These are phyloP conservation scores for Phoma sp. DNA, from an alignment of 2,329 filamentous ascomycete genomes.

Conservation along the genomic window DNA sequence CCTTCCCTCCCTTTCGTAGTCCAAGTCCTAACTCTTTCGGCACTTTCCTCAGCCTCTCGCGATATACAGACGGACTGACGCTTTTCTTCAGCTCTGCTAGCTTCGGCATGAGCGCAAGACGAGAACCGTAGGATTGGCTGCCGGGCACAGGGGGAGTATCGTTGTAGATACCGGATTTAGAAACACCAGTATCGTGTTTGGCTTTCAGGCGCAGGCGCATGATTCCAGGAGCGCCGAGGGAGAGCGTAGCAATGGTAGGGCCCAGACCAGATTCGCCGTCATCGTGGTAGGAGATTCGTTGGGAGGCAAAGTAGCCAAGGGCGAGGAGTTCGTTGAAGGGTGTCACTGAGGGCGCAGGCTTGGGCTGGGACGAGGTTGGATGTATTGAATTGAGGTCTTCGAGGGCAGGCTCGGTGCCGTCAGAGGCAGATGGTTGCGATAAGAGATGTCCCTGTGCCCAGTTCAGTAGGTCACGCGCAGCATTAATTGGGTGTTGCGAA, in stretches of 20 bases:
- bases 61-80: conserved; percentile 26
- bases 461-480: conserved; percentile 59
- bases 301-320: conserved; percentile 66
- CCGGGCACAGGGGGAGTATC: conserved; percentile 37
- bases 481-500: conserved; percentile 53
- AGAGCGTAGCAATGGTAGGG: conserved; percentile 64
- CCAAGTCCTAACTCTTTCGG: conserved; percentile 46
- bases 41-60: conserved; percentile 37
- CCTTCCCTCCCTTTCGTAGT: too few species aligned
- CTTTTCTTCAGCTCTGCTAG: conserved; percentile 29
- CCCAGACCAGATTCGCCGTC: conserved; percentile 69
- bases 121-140: conserved; percentile 41
- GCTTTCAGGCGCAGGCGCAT: conserved; percentile 66
- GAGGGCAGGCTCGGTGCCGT: background rate
- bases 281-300: conserved; percentile 68
- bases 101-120: conserved; percentile 35
- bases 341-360: too few species aligned
- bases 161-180: conserved; percentile 43
- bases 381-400: too few species aligned
- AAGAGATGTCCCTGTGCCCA: conserved; percentile 60
- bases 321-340: conserved; percentile 69
- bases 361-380: too few species aligned
- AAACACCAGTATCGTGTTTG: conserved; percentile 52
- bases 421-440: conserved; percentile 8
- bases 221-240: conserved; percentile 62